Base-by-base conservation (phyloP, 2,329 filamentous ascomycete species). In the Paracorniculantispora psalliotae region DNA sequence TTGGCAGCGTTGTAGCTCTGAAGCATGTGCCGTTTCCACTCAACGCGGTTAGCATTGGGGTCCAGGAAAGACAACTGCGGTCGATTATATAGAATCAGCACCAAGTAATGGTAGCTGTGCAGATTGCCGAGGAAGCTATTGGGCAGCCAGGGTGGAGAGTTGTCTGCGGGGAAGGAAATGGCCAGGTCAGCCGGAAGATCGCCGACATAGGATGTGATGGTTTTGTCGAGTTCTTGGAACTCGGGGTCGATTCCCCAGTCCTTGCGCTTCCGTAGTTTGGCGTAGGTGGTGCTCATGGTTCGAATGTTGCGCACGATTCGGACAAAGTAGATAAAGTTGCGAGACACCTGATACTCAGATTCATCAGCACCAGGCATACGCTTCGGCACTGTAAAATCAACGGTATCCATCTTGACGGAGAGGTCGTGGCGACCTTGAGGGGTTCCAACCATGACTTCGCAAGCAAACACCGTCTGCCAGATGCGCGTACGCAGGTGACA, bases 381-480 rank as follows among this genome's bases (percentile, higher is more conserved):
- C 59, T 83, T 78, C 1, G 85, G 84, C 26, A 91, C 77, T 44
- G 80, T 81, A 63, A 92, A 86, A 67, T 96, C 90, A 17, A 97
- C 85, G 0, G 89, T 86, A 19, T 91, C 86, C 26, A 86, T 77
- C 48, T 88, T 82, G 8, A 96, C 88, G 1, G 88, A 81, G 59
- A 93, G 84, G 71, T 96, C 91, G 50, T 85, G 87, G 30, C 91
- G 90, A 12, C 90, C 93, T 85, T 97, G 92, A 3, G 93, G 91
- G 21, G 89, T 92, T 59, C 93, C 93, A 66, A 97, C 87, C 90
- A 97, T 96, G 44, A 92, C 82, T 73, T 97, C 93, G 62, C 91
- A 88, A 23, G 91, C 79, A 69, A 96, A 89, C 10, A 96, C 82
- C 1, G 87, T 88, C 71, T 97, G 92, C 93, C 93, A 97, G 33